A percentile compares a stretch with the other conserved stretches of the same genome.
phyloP scores from a whole-genome alignment of 768 basidiomycete species.

The Suillus lakei region DNA sequence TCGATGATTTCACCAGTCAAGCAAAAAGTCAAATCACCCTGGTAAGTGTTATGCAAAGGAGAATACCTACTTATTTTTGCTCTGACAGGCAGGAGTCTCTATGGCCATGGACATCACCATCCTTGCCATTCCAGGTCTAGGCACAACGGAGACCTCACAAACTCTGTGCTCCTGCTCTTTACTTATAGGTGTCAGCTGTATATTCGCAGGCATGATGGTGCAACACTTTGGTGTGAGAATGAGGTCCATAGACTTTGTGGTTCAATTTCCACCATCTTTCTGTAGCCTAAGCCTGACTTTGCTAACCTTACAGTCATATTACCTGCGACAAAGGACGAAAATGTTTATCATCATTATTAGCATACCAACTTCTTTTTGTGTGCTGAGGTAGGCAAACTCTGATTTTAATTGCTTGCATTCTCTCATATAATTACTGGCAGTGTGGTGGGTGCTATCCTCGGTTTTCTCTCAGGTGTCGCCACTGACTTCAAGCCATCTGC shows the following conservation, averaged over 20 bases:
- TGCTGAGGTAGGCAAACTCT: background rate
- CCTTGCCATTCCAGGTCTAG: slow-evolving; percentile 4
- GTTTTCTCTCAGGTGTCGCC: too few relatives aligned
- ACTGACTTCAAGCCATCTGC: too few relatives aligned
- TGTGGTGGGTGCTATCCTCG: too few relatives aligned
- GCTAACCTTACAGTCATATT: background rate
- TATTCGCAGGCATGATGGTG: background rate
- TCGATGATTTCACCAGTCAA: slow-evolving; percentile 1
- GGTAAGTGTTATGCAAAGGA: too few relatives aligned
- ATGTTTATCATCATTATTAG: background rate
- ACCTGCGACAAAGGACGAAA: background rate
- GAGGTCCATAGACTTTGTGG: slow-evolving; percentile 4
- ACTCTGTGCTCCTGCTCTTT: slow-evolving; percentile 4
- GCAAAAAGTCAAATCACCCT: background rate
- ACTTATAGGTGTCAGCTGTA: background rate
- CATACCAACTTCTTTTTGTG: background rate
- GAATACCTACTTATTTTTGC: too few relatives aligned
- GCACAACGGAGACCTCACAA: background rate
- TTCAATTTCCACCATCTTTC: background rate
- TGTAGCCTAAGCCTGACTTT: background rate
- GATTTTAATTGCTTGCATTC: too few relatives aligned
- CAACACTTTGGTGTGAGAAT: slow-evolving; percentile 2
- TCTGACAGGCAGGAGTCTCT: too few relatives aligned
- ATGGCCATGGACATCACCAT: slow-evolving; percentile 8
- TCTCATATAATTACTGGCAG: too few relatives aligned